Base-by-base conservation (phyloP, 148 eudicot genomes). In the Oxyria digyna region DNA sequence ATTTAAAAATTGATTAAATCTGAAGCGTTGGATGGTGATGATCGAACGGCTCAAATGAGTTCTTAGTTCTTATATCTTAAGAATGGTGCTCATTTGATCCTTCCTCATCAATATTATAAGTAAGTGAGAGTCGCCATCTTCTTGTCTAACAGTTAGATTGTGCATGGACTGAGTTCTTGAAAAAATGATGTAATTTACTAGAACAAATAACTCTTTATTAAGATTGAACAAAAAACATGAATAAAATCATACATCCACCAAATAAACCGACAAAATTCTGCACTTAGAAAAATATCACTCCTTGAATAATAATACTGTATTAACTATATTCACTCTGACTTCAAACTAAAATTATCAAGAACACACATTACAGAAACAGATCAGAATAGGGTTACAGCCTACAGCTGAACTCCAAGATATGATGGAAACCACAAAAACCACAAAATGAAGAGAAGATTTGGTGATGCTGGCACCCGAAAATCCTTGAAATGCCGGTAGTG, bases 381-480 rank as follows among this genome's bases (percentile, higher is more conserved):
- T 80, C 64, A 80, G 40, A 73, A 74, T 31, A 74, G 42, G 63
- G 69, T 73, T 54, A 67, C 21, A 74, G 49, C 77, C 74, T 54
- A 67, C 21, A 74, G 49, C 77, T 20, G 77, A 76, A 63, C 68
- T 41, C 69, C 74, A 75, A 6, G 67, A 69, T 43, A 70, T 42
- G 11, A 45, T n/a, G 48, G 75, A 64, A 49, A 71, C 31, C 7
- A 80, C 49, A 71, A 76, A 46, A 42, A 69, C 73, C 10, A 80
- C 20, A 59, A 71, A 5, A 17, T 68, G 42, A 23, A 74, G 41
- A 15, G 75, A 62, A 64, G 78, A 77, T 55, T 45, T 77, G 20
- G 48, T 42, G 41, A 66, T 68, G 71, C 78, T 71, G 46, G 80
- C 83, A 43, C 64, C 70, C 17, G 83, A 77, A 21, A 71, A 67